Evolutionary conservation across 2,329 filamentous ascomycete genomes (phyloP).

Genomic region (Leptographium wingfieldii): DNA sequence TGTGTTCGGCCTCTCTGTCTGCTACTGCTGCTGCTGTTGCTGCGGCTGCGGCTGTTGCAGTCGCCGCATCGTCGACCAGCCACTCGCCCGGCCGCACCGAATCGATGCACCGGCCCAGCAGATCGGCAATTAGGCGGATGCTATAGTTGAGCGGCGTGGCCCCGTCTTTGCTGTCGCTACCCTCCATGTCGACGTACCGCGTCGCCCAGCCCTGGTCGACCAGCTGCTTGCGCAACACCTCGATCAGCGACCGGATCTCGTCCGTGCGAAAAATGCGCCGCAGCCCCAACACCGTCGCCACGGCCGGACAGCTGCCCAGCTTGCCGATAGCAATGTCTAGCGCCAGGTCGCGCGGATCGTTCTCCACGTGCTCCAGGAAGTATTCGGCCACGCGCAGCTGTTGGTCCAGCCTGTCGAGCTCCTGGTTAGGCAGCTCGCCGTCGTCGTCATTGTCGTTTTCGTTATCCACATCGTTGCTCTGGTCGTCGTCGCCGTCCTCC

Average conservation of each 20-base stretch:
- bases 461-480: constrained; percentile 9
- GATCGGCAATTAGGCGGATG: constrained; percentile 57
- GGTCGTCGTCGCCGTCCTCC: constrained; percentile 10
- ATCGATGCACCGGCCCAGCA: constrained; percentile 63
- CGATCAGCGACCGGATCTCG: constrained; percentile 59
- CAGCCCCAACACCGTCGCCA: constrained; percentile 48
- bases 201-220: constrained; percentile 65
- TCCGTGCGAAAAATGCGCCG: constrained; percentile 50
- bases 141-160: constrained; percentile 50
- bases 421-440: constrained; percentile 31
- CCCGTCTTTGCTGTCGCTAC: constrained; percentile 28
- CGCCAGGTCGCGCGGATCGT: constrained; percentile 47
- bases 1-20: neutral
- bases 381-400: constrained; percentile 58
- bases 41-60: no score
- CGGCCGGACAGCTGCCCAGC: constrained; percentile 51
- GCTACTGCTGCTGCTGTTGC: no score
- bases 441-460: constrained; percentile 17
- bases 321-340: constrained; percentile 58
- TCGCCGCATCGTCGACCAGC: constrained; percentile 48
- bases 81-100: constrained; percentile 63
- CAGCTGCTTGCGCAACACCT: constrained; percentile 60
- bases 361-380: constrained; percentile 48
- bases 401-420: constrained; percentile 47
- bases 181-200: constrained; percentile 49